Conservation (phyloP, 225 moss, liverwort and hornwort species). For the Ulota crispa region DNA sequence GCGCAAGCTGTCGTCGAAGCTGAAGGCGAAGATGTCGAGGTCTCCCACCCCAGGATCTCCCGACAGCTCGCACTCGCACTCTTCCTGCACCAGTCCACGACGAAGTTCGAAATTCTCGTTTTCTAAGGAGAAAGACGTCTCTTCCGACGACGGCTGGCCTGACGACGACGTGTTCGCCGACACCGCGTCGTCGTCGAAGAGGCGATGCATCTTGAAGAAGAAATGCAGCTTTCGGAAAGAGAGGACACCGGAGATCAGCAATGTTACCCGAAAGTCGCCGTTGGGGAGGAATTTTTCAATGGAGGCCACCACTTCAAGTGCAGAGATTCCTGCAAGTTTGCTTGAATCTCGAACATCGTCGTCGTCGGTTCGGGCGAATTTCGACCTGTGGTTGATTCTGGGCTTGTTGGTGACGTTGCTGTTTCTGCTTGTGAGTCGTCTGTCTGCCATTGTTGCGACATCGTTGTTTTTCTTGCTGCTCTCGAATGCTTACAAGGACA, state of each 20-base stretch:
- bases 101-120: slow-evolving; percentile 19
- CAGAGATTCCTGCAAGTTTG: slow-evolving; percentile 1
- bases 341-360: not conserved
- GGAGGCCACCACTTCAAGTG: slow-evolving; percentile 2
- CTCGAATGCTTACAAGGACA: slow-evolving; percentile 21
- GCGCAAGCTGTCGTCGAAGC: slow-evolving; percentile 33
- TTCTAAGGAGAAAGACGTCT: slow-evolving; percentile 36
- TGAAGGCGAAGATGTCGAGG: slow-evolving; percentile 38
- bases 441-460: slow-evolving; percentile 50
- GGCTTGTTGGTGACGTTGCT: slow-evolving; percentile 40
- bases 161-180: slow-evolving; percentile 38
- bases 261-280: slow-evolving; percentile 12
- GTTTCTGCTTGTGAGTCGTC: slow-evolving; percentile 47
- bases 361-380: slow-evolving; percentile 13
- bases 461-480: slow-evolving; percentile 45
- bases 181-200: slow-evolving; percentile 20
- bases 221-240: slow-evolving; percentile 42
- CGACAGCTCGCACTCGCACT: slow-evolving; percentile 12
- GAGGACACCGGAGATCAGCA: slow-evolving; percentile 17
- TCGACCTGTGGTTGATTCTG: slow-evolving; percentile 35
- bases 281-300: slow-evolving; percentile 27
- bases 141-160: slow-evolving; percentile 39
- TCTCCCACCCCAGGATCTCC: slow-evolving; percentile 19
- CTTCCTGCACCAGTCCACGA: slow-evolving; percentile 17
- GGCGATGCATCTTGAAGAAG: slow-evolving; percentile 9